Conservation (phyloP, 2,329 filamentous ascomycete genomes). For the Fusarium sp. region DNA sequence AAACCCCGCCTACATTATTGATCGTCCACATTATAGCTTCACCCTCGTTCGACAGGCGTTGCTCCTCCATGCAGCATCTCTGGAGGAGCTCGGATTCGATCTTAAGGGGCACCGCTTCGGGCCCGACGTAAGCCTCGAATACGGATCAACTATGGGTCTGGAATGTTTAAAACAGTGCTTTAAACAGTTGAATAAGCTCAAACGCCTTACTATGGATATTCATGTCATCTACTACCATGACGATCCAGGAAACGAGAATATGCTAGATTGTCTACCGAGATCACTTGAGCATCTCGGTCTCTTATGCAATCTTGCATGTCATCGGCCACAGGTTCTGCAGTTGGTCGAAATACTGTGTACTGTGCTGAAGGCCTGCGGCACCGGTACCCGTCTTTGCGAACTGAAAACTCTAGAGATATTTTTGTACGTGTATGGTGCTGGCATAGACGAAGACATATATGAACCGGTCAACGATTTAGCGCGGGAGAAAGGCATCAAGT, state of each 20-base stretch:
- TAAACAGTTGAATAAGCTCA: neutral
- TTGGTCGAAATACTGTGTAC: neutral
- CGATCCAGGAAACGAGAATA: rapidly evolving
- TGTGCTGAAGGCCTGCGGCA: neutral
- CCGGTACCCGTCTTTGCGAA: neutral
- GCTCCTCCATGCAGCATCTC: neutral
- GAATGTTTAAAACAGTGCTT: neutral
- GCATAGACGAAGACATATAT: rapidly evolving
- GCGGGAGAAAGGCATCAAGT: neutral
- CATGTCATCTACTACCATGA: neutral
- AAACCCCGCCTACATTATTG: neutral
- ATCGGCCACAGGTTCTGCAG: rapidly evolving
- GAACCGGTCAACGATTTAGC: rapidly evolving
- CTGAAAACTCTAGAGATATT: neutral
- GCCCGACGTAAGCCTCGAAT: neutral
- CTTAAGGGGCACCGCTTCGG: neutral
- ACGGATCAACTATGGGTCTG: neutral
- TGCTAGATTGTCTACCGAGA: neutral
- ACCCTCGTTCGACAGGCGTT: neutral
- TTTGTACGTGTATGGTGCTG: neutral
- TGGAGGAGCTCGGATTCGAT: neutral
- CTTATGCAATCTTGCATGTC: neutral
- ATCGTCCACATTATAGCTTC: too few species aligned
- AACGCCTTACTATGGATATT: neutral
- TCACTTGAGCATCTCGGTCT: neutral